Base-by-base conservation (phyloP, 108 stramenopile genomes). In the Skeletonema menzelii region DNA sequence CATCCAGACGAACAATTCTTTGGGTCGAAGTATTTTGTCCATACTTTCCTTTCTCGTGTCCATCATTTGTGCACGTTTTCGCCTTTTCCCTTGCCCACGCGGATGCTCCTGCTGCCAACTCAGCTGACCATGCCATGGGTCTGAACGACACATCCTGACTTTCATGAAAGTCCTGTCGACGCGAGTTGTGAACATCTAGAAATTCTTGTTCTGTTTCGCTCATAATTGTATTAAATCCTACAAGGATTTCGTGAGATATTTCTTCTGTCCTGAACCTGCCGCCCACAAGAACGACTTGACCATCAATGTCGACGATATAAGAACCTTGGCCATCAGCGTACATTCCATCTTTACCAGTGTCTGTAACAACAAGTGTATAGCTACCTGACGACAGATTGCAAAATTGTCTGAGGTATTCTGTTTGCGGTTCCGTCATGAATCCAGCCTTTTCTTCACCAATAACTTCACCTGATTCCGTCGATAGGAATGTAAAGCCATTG, bases 41-140 rank as follows among this genome's bases (percentile, higher is more conserved):
- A 22, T 6, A 49, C 4, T 6, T 49, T 49, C 47, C 47, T 40
- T 7, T 10, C 30, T 5, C 30, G 4, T 5, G 30, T n/a, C 44
- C 44, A 4, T 46, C n/a, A 19, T n/a, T 8, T n/a, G 44, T 46
- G 44, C 44, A 46, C 2, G 44, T 46, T 19, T n/a, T n/a, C 5
- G 44, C 44, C 15, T 17, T 46, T 19, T 59, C 31, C 14, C 4
- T 34, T 4, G 22, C 58, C 58, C 58, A 59, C 20, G 17, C 7
- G 17, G 27, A 30, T 60, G 59, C 59, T 7, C 17, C 22, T 22
- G 59, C 59, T 7, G 59, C 59, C 30, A 60, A 37, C 3, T 24
- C 37, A 2, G 59, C 20, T 37, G 59, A 60, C 59, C 59, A 60
- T 37, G 30, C 37, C 59, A 60, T n/a, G 27, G 59, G 37, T 13